These are phyloP conservation scores for Phragmites australis DNA, from an alignment of 176 grass and related monocot genomes.

Conservation along the genomic window DNA sequence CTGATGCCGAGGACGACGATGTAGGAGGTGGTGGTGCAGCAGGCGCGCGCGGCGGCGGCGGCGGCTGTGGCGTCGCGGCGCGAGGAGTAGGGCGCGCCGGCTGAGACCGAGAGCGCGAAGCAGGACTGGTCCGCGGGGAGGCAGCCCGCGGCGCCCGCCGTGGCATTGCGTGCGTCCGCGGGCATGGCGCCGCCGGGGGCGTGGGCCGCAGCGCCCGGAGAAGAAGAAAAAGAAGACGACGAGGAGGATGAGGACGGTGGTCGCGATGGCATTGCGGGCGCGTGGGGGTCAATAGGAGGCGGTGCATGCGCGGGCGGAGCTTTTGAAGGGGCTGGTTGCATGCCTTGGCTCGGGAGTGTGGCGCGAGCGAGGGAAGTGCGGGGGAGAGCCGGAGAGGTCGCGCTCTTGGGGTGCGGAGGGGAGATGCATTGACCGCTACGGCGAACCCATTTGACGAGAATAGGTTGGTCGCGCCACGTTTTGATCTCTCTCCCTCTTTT, in stretches of 20 bases:
- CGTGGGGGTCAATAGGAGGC: conserved; percentile 6
- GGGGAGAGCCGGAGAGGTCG: background rate
- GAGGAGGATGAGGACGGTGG: background rate
- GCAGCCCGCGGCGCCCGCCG: conserved; percentile 5
- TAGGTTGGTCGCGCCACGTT: conserved; percentile 8
- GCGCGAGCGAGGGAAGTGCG: conserved; percentile 46
- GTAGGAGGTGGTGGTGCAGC: conserved; percentile 49
- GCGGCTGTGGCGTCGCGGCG: background rate
- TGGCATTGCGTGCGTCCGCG: background rate
- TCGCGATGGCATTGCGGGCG: conserved; percentile 17
- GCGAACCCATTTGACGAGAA: conserved; percentile 44
- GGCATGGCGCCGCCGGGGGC: background rate
- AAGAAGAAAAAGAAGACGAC: background rate
- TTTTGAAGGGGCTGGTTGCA: conserved; percentile 39
- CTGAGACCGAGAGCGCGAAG: conserved; percentile 17
- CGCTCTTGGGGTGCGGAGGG: conserved; percentile 37
- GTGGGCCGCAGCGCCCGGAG: background rate
- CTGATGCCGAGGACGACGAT: conserved; percentile 47
- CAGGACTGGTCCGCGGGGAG: conserved; percentile 52
- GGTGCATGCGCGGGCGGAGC: conserved; percentile 22
- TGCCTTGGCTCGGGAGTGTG: conserved; percentile 28
- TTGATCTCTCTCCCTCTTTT: background rate
- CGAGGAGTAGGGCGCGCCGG: background rate
- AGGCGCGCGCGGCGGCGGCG: background rate
- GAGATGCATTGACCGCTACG: background rate